phyloP scores from a whole-genome alignment of 2,329 filamentous ascomycete genomes.

The Fusarium sp. region DNA sequence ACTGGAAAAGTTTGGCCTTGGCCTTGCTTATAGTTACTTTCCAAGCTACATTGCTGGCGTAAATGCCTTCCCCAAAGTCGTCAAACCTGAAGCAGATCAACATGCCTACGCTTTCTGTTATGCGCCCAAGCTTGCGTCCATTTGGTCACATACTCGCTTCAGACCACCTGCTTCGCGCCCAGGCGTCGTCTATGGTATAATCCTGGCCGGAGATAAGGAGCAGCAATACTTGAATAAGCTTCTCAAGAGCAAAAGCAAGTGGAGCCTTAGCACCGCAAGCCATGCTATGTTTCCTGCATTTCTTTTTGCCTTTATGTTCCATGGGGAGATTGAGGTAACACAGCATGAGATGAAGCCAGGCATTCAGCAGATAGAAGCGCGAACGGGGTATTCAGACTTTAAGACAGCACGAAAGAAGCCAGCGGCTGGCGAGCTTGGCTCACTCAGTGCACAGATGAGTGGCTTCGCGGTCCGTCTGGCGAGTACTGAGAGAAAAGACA shows the following conservation, averaged over 20 bases:
- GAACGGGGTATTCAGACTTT: constrained; percentile 54
- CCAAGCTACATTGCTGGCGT: constrained; percentile 53
- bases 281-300: constrained; percentile 55
- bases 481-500: constrained; percentile 54
- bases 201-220: constrained; percentile 49
- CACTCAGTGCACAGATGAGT: constrained; percentile 52
- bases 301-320: constrained; percentile 51
- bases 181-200: constrained; percentile 49
- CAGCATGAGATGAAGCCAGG: constrained; percentile 50
- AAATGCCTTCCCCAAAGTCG: constrained; percentile 41
- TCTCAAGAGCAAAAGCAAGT: constrained; percentile 46
- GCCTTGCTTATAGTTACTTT: constrained; percentile 52
- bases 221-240: constrained; percentile 39
- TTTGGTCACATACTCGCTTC: constrained; percentile 52
- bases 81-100: constrained; percentile 8
- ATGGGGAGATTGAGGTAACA: constrained; percentile 51
- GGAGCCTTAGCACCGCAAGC: constrained; percentile 45
- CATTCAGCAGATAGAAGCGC: constrained; percentile 53
- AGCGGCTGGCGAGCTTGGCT: constrained; percentile 49
- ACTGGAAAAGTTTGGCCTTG: constrained; percentile 48
- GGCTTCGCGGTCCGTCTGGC: constrained; percentile 54
- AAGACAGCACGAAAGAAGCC: constrained; percentile 46
- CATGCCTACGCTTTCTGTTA: constrained; percentile 53
- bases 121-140: constrained; percentile 54
- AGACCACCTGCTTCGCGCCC: constrained; percentile 14